Evolutionary conservation across 495 filamentous ascomycete species (phyloP), one percentile per base, ranked within the genome.

Genomic region (Neurospora sp.): DNA sequence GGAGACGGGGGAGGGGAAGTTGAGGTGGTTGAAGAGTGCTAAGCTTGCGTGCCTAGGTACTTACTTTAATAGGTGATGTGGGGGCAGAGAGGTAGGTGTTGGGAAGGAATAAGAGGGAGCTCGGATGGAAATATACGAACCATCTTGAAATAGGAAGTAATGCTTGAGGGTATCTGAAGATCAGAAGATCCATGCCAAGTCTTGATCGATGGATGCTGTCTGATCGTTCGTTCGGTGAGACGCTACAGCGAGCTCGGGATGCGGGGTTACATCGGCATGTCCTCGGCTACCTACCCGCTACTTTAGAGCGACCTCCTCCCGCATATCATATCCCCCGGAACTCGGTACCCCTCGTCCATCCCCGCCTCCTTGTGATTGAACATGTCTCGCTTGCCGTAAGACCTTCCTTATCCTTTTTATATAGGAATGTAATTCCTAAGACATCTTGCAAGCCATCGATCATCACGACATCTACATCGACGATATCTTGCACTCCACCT

Each of bases 21-120:
- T 83, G n/a, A 76, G 74, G 14, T 91, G 89, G 90, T 79, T 90
- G 9, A 79, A 82, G 22, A 83, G 82, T 27, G 89, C 87, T 1
- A 90, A 87, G 79, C 79, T 93, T 45, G 14, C n/a, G 9, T 14
- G 4, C 1, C 4, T 31, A 3, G 8, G 8, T n/a, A 42, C 35
- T 37, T 37, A 37, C 35, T 53, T 8, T n/a, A 17, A 17, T n/a
- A 17, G 8, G 42, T 45, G 42, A 45, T 45, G 3, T 45, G 42
- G 42, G 7, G n/a, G 42, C 17, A 45, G 17, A n/a, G 42, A 45
- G 17, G 8, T 17, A 45, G 17, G 16, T 1, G 8, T 27, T 12
- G n/a, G 1, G 45, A 53, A 27, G 45, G 7, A 9, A 45, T 22
- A 12, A 27, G 20, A 5, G 45, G 22, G 3, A 2, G 3, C 45